These are phyloP conservation scores for Moesziomyces antarcticus DNA, from an alignment of 1,284 basidiomycete species.

Conservation along the genomic window DNA sequence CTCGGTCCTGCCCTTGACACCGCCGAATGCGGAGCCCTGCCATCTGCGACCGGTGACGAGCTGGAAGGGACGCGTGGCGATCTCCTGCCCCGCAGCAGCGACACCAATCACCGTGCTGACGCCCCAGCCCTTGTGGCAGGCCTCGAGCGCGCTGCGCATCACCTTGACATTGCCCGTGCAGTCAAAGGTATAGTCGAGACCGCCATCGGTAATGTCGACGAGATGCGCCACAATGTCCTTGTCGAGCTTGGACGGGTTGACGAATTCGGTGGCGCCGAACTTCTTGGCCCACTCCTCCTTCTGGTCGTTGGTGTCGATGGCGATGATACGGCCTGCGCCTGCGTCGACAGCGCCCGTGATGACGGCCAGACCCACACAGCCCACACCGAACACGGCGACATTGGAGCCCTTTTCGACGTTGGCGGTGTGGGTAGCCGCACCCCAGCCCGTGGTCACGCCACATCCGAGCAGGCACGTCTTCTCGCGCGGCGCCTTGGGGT, in stretches of 20 bases:
- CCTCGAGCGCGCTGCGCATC: slow-evolving; percentile 94
- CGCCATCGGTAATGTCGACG: slow-evolving; percentile 93
- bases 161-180: slow-evolving; percentile 94
- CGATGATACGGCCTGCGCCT: slow-evolving; percentile 87
- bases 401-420: slow-evolving; percentile 74
- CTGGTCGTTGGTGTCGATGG: slow-evolving; percentile 92
- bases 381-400: slow-evolving; percentile 94
- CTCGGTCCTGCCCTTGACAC: slow-evolving; percentile 96
- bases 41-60: slow-evolving; percentile 93
- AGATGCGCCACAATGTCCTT: slow-evolving; percentile 84
- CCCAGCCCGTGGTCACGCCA: slow-evolving; percentile 97
- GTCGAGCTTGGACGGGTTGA: slow-evolving; percentile 83
- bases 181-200: slow-evolving; percentile 94
- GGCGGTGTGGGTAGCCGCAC: slow-evolving; percentile 77
- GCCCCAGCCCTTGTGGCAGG: slow-evolving; percentile 89
- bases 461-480: slow-evolving; percentile 94
- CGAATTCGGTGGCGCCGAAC: slow-evolving; percentile 96
- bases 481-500: slow-evolving; percentile 84
- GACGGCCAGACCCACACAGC: slow-evolving; percentile 94
- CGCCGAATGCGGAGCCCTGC: slow-evolving; percentile 96
- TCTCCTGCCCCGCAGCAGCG: slow-evolving; percentile 90
- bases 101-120: slow-evolving; percentile 88
- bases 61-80: slow-evolving; percentile 87
- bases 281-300: slow-evolving; percentile 80
- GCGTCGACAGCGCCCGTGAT: slow-evolving; percentile 77